Evolutionary conservation across 2,329 filamentous ascomycete species (phyloP), one percentile per base, ranked within the genome.

Genomic region (Colletotrichum lini): DNA sequence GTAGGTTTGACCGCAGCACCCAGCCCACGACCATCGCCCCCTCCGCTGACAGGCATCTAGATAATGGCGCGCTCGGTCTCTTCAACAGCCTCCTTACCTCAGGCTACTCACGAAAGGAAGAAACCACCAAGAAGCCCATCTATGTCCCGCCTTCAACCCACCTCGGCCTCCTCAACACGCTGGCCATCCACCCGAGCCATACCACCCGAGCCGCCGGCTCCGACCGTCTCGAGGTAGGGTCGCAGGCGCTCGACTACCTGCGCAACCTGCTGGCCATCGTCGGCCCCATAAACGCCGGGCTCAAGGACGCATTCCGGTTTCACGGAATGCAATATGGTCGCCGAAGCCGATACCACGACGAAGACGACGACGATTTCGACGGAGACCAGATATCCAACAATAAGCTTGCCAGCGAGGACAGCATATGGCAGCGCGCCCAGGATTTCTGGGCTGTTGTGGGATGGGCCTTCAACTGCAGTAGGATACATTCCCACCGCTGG

Each of bases 391-490:
- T 95, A 45, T 10, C 35, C 21, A 84, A 85, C 52, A 86, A 89
- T 8, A 85, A 86, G 12, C 85, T 94, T 68, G 91, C 92, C 1
- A 88, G 89, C 61, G 84, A 87, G 16, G 86, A 90, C 53, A 92
- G 92, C 40, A 73, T 98, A 2, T 98, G 93, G 90, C 84, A 83
- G 18, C 88, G 89, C n/a, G 93, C 92, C 0, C 91, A 93, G 72
- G 94, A 97, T 78, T 97, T 98, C 77, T 99, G 96, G 94, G 89
- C 91, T 52, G 89, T 94, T 0, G 88, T 96, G 0, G 96, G 96
- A 4, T 98, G 96, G 96, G 93, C 94, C 0, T 95, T 98, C 80
- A 74, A 96, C 78, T 98, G 96, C 82, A 95, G 94, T 62, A 87
- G 93, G 2, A 80, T 88, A 42, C 86, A 96, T 75, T 90, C 90